Evolutionary conservation across 805 yeast species (phyloP).

Genomic region (Candida berthetii): DNA sequence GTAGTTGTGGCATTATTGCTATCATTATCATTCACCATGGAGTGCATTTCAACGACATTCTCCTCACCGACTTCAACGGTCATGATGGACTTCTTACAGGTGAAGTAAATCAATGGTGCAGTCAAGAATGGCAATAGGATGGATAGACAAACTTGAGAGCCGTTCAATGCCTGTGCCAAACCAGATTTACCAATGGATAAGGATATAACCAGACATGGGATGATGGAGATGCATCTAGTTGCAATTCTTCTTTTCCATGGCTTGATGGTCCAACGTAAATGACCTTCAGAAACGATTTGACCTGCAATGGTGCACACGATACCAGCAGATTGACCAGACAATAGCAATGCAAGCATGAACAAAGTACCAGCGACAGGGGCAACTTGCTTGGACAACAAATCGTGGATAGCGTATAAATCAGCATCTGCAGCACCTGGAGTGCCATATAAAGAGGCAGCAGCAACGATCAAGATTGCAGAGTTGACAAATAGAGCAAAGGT

Average conservation of each 20-base stretch:
- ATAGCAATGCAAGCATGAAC: constrained; percentile 77
- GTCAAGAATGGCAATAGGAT: constrained; percentile 77
- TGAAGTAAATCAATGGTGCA: constrained; percentile 81
- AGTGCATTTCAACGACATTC: neutral
- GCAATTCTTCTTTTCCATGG: constrained; percentile 79
- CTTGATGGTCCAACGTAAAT: constrained; percentile 68
- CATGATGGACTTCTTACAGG: constrained; percentile 69
- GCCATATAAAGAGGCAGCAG: constrained; percentile 72
- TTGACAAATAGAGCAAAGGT: constrained; percentile 85
- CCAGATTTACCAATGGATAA: constrained; percentile 70
- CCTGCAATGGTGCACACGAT: constrained; percentile 94
- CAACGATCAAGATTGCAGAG: constrained; percentile 72
- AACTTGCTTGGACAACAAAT: constrained; percentile 49
- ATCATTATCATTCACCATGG: constrained; percentile 2
- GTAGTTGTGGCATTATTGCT: constrained; percentile 2
- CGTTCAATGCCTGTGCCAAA: constrained; percentile 63
- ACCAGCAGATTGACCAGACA: constrained; percentile 89
- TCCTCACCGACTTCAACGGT: constrained; percentile 34
- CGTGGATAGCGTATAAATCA: constrained; percentile 73
- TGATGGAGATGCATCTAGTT: constrained; percentile 71
- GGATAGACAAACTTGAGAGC: constrained; percentile 83
- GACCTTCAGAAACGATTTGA: constrained; percentile 90
- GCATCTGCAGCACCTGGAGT: constrained; percentile 72
- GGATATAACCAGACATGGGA: constrained; percentile 76
- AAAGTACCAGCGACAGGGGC: constrained; percentile 78